Evolutionary conservation across 345 rosid species (phyloP), one percentile per base, ranked within the genome.

Genomic region (Camelina hispida): DNA sequence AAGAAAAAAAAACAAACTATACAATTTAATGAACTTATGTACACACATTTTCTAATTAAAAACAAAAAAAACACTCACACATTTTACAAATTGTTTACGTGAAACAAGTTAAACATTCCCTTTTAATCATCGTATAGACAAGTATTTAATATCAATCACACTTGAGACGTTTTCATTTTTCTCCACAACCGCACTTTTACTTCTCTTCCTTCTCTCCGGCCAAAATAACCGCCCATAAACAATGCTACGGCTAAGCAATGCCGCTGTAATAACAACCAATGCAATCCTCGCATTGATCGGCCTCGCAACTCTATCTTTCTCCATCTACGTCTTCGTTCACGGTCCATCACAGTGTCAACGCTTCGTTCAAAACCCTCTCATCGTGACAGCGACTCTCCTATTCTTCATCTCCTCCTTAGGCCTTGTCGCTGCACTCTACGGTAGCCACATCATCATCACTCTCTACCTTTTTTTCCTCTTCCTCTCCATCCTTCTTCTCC

Each of bases 321-420:
- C 82, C 3, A 5, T 75, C 8, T 79, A 79, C 51, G 28, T 79
- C 16, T 74, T 56, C 34, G 11, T 65, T 6, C 51, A 74, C 18
- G 82, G 82, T 5, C 75, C 79, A 30, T 63, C 82, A 53, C 68
- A 70, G 4, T 79, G 79, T 43, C 82, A 79, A 69, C 79, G 68
- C 6, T 64, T 32, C 72, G 35, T 79, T 44, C 82, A 79, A 25
- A 63, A 75, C 69, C 82, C 79, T 40, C 76, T 79, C 6, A 61
- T 74, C 7, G 47, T 62, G 1, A 58, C 82, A 17, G 79, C 79
- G 55, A 37, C 51, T 69, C 62, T 79, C 15, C 22, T 79, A 22
- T 68, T 79, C 69, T 74, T 79, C 72, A 50, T 79, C 25, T 74
- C 82, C 11, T 18, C 68, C 16, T 71, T 79, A 58, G 82, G 82